Conservation (phyloP, 2,329 filamentous ascomycete genomes). For the Cercospora beticola region DNA sequence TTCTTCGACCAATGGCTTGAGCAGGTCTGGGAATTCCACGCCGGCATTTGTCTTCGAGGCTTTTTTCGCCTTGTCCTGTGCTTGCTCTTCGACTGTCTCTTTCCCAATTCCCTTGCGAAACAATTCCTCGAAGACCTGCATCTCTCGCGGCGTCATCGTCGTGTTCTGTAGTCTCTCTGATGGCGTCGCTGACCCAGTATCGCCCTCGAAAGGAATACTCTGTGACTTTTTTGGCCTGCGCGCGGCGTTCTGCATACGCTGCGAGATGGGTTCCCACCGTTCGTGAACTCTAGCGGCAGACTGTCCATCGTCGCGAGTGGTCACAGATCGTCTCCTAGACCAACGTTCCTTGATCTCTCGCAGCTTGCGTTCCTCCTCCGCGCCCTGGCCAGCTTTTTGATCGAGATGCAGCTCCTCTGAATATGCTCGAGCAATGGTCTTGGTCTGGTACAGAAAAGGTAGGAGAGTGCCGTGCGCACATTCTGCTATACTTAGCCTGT, state of each 20-base stretch:
- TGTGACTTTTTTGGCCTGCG: not conserved
- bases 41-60: not conserved
- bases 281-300: not conserved
- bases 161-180: constrained; percentile 19
- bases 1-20: constrained; percentile 27
- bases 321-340: not conserved
- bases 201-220: constrained; percentile 24
- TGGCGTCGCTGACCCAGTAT: constrained; percentile 5
- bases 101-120: constrained; percentile 17
- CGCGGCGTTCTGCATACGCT: not conserved
- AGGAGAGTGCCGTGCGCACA: constrained; percentile 15
- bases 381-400: constrained; percentile 3
- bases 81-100: constrained; percentile 2
- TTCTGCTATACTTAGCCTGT: not conserved
- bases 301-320: not conserved
- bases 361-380: constrained; percentile 2
- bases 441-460: constrained; percentile 36
- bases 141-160: constrained; percentile 27
- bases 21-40: constrained; percentile 21
- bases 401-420: constrained; percentile 3
- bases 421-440: constrained; percentile 29
- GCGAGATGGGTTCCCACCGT: not conserved
- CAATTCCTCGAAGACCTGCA: constrained; percentile 23
- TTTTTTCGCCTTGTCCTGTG: not conserved
- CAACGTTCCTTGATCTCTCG: constrained; percentile 11